phyloP scores from a whole-genome alignment of 179 eudicot species.

The Vitellaria paradoxa region DNA sequence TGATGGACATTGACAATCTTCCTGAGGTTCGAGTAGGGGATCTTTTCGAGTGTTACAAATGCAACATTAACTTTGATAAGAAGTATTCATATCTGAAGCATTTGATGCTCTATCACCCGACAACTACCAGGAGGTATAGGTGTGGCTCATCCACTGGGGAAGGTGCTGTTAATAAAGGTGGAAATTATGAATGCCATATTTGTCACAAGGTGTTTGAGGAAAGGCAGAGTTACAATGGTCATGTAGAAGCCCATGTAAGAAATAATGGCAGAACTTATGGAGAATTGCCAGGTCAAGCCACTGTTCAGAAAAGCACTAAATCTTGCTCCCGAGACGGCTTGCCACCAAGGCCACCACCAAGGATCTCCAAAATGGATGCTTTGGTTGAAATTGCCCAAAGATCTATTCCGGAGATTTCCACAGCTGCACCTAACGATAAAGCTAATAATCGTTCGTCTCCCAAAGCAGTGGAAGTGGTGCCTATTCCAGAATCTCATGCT shows the following conservation, averaged over 20 bases:
- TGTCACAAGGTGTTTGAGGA: conserved; percentile 56
- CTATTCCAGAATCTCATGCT: conserved; percentile 16
- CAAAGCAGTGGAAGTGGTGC: conserved; percentile 17
- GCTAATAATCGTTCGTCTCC: conserved; percentile 12
- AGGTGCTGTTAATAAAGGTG: conserved; percentile 44
- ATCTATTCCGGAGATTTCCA: conserved; percentile 24
- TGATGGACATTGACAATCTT: conserved; percentile 47
- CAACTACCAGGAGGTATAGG: conserved; percentile 41
- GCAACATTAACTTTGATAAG: conserved; percentile 47
- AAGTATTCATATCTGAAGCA: conserved; percentile 49
- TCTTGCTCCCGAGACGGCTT: conserved; percentile 11
- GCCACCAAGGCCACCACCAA: neutral
- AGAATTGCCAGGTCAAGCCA: conserved; percentile 19
- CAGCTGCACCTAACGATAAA: conserved; percentile 20
- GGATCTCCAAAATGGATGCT: conserved; percentile 38
- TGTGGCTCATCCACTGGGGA: conserved; percentile 42
- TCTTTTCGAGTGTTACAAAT: conserved; percentile 56
- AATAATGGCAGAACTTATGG: conserved; percentile 26
- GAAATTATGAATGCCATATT: conserved; percentile 46
- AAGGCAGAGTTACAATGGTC: conserved; percentile 49
- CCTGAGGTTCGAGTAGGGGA: conserved; percentile 45
- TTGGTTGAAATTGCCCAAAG: conserved; percentile 39
- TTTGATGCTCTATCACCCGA: conserved; percentile 40
- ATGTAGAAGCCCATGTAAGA: conserved; percentile 58
- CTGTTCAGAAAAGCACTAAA: conserved; percentile 9